phyloP scores from a whole-genome alignment of 176 grass and related monocot species.

The Pontederia crassipes region DNA sequence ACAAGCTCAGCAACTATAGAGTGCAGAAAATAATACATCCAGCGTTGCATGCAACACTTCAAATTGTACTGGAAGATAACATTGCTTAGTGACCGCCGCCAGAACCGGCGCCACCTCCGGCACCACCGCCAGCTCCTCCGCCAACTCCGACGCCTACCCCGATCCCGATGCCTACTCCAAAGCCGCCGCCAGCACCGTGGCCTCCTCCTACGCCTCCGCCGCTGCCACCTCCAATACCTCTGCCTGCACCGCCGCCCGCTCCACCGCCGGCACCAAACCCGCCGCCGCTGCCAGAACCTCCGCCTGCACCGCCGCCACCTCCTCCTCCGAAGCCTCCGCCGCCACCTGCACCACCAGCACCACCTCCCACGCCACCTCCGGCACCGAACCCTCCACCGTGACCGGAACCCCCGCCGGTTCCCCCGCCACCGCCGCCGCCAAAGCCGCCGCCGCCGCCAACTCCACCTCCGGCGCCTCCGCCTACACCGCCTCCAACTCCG shows the following conservation, averaged over 20 bases:
- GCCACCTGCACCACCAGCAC: not conserved
- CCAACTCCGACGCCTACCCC: not conserved
- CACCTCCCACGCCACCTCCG: not conserved
- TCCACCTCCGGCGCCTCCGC: conserved; percentile 11
- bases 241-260: too few relatives aligned
- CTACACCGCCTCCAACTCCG: conserved; percentile 4
- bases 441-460: conserved; percentile 11
- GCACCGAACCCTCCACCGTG: conserved; percentile 9
- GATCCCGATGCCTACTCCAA: conserved; percentile 10
- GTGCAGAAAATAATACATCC: too few relatives aligned
- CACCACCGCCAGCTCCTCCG: not conserved
- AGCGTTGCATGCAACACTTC: too few relatives aligned
- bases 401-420: conserved; percentile 2
- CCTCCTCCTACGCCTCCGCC: conserved; percentile 10
- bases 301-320: not conserved
- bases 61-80: too few relatives aligned
- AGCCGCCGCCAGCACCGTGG: conserved; percentile 5
- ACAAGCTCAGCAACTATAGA: too few relatives aligned
- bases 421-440: not conserved
- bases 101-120: not conserved
- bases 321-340: not conserved
- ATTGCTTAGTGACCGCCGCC: too few relatives aligned
- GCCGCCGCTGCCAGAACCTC: not conserved
- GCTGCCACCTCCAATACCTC: not conserved
- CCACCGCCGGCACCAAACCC: conserved; percentile 15